Conservation (phyloP, 106 monocot genomes). For the Chionographis japonica region DNA sequence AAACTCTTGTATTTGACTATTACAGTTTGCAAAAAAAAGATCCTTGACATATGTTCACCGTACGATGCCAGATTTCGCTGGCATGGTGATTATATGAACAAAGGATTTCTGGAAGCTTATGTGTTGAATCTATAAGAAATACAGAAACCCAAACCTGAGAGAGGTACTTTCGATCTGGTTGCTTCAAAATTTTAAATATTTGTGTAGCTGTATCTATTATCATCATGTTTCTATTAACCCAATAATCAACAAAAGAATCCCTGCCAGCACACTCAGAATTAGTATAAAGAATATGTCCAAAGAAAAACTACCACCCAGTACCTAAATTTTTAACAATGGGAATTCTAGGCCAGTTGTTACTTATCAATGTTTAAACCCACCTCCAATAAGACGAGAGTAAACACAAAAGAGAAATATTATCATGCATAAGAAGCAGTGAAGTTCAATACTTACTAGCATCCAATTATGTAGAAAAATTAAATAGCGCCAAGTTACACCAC, state of each 20-base stretch:
- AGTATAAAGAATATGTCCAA: not conserved
- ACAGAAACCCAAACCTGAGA: conserved; percentile 51
- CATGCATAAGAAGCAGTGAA: too few relatives aligned
- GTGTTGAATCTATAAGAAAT: not conserved
- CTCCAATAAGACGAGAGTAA: too few relatives aligned
- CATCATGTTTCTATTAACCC: conserved; percentile 82
- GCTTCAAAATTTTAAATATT: conserved; percentile 78
- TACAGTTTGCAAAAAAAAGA: too few relatives aligned
- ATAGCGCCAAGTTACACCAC: too few relatives aligned
- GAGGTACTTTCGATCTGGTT: conserved; percentile 63
- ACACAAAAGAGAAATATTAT: too few relatives aligned
- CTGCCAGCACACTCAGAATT: conserved; percentile 33
- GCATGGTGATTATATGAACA: too few relatives aligned
- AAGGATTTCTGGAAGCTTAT: not conserved
- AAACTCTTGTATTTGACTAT: not conserved
- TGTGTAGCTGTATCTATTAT: conserved; percentile 73
- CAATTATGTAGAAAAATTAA: too few relatives aligned
- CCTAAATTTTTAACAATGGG: not conserved
- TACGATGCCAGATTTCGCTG: too few relatives aligned
- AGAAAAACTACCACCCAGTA: not conserved
- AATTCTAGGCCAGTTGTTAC: too few relatives aligned
- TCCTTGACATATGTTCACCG: too few relatives aligned
- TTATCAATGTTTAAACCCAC: too few relatives aligned
- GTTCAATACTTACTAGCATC: too few relatives aligned
- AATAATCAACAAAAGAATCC: conserved; percentile 76